phyloP scores from a whole-genome alignment of 2,329 filamentous ascomycete genomes.

The Colletotrichum karsti region DNA sequence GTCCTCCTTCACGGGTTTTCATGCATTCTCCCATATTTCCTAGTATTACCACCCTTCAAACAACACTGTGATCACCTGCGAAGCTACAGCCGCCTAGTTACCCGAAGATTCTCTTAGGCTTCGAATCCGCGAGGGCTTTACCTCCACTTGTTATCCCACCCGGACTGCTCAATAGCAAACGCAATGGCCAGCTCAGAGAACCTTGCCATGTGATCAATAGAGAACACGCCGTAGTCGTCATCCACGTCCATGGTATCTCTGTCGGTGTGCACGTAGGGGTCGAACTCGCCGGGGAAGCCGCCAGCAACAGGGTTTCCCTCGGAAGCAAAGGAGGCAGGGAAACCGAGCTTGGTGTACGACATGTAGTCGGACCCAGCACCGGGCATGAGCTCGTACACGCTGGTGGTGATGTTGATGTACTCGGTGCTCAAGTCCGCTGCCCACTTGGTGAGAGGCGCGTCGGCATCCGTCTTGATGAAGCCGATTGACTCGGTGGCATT shows the following conservation, averaged over 20 bases:
- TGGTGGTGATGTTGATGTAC: conserved; percentile 45
- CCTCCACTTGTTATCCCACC: conserved; percentile 49
- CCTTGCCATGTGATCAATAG: conserved; percentile 49
- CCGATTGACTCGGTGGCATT: conserved; percentile 49
- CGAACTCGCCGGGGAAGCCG: conserved; percentile 42
- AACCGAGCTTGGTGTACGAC: conserved; percentile 48
- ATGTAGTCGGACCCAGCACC: conserved; percentile 50
- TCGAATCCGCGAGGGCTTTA: no score
- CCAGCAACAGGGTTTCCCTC: conserved; percentile 45
- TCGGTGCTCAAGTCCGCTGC: conserved; percentile 41
- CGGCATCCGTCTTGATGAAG: conserved; percentile 47
- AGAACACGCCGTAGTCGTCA: conserved; percentile 46
- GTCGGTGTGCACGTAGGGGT: conserved; percentile 46
- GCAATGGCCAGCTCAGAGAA: conserved; percentile 49
- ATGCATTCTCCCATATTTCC: no score
- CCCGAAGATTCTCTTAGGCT: no score
- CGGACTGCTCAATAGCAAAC: conserved; percentile 47
- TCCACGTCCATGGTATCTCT: conserved; percentile 48
- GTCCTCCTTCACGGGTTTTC: no score
- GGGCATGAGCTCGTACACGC: conserved; percentile 40
- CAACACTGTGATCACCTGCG: no score
- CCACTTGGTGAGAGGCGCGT: conserved; percentile 46
- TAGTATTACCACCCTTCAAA: no score
- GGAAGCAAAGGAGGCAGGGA: conserved; percentile 46
- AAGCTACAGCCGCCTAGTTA: no score